These are phyloP conservation scores for Gamarada debralockiae DNA, from an alignment of 495 filamentous ascomycete genomes.

Conservation along the genomic window DNA sequence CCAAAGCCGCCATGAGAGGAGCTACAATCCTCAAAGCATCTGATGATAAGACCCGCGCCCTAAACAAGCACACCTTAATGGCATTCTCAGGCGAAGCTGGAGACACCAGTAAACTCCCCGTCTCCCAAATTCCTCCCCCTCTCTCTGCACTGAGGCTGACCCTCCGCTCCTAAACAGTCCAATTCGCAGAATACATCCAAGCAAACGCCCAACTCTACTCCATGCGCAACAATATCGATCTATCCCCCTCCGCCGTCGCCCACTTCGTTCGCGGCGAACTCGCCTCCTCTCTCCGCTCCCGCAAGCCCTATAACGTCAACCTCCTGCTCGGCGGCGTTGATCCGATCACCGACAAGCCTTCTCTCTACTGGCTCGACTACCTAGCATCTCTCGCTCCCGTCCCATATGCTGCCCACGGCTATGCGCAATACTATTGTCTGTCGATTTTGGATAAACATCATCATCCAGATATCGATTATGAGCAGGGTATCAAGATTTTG, in stretches of 20 bases:
- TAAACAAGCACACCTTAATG: conserved; percentile 93
- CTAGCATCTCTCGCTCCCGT: conserved; percentile 81
- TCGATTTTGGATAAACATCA: conserved; percentile 98
- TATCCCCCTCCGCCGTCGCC: conserved; percentile 82
- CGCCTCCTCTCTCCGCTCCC: conserved; percentile 81
- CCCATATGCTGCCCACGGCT: conserved; percentile 96
- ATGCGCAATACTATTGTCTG: conserved; percentile 96
- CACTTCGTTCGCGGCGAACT: conserved; percentile 92
- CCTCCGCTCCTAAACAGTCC: conserved; percentile 63
- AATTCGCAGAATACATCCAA: conserved; percentile 99
- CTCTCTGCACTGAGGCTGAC: not conserved
- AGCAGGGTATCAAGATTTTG: conserved; percentile 84
- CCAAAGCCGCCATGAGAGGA: conserved; percentile 96
- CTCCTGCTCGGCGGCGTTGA: conserved; percentile 90
- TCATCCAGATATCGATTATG: conserved; percentile 84
- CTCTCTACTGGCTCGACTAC: conserved; percentile 96
- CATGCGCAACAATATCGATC: conserved; percentile 92
- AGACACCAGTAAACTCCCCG: conserved; percentile 71
- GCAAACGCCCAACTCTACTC: conserved; percentile 97
- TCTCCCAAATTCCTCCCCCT: not conserved
- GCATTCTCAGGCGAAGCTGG: conserved; percentile 96
- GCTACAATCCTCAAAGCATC: conserved; percentile 92
- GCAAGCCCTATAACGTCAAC: conserved; percentile 94
- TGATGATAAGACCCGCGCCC: conserved; percentile 89
- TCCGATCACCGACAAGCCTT: conserved; percentile 79